Percentiles rank a stretch among this genome's conserved stretches.
phyloP scores from a whole-genome alignment of 176 grass and related monocot genomes.

The Avena sativa region DNA sequence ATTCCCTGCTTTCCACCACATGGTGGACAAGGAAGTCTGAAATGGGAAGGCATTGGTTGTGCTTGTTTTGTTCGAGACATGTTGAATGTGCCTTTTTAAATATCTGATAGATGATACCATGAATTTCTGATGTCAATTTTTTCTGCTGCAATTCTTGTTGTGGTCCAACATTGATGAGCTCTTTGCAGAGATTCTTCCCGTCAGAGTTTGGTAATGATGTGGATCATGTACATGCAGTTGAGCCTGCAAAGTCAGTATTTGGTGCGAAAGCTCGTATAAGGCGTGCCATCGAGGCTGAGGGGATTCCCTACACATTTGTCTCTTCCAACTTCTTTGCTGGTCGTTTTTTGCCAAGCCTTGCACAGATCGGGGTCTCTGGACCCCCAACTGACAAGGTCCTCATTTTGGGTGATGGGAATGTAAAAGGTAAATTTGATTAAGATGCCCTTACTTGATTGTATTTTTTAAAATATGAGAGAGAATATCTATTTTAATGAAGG shows the following conservation, averaged over 20 bases:
- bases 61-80: not conserved
- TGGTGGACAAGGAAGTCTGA: not conserved
- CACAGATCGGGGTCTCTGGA: conserved; percentile 21
- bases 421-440: conserved; percentile 50
- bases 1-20: not conserved
- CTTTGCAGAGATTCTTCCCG: conserved; percentile 49
- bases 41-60: not conserved
- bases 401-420: conserved; percentile 59
- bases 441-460: not conserved
- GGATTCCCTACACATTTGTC: conserved; percentile 48
- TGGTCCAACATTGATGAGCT: not conserved
- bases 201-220: conserved; percentile 60
- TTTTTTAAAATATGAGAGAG: not conserved
- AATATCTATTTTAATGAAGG: not conserved
- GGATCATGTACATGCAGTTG: conserved; percentile 39
- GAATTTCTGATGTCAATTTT: not conserved
- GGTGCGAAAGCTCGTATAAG: conserved; percentile 41
- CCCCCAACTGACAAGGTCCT: conserved; percentile 53
- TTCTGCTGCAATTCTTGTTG: not conserved
- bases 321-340: conserved; percentile 59
- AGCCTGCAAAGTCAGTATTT: conserved; percentile 44
- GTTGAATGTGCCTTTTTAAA: not conserved
- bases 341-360: conserved; percentile 39
- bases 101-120: conserved; percentile 13
- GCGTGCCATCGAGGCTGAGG: conserved; percentile 47